Evolutionary conservation across 148 eudicot genomes (phyloP).

Genomic region (Rhododendron ovatum): DNA sequence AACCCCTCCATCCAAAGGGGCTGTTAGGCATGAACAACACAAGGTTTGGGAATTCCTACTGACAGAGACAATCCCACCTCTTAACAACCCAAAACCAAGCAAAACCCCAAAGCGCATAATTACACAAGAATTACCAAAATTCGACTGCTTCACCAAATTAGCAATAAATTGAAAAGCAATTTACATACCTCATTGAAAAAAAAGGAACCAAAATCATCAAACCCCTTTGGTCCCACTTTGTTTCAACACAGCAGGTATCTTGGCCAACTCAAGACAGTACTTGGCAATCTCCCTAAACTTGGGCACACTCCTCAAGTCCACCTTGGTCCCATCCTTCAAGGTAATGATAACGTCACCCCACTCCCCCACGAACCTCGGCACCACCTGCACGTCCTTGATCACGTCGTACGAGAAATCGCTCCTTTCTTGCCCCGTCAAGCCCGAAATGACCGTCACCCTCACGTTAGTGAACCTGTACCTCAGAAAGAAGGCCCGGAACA

Average conservation of each 20-base stretch:
- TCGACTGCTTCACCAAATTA: background rate
- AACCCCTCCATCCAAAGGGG: too few species aligned
- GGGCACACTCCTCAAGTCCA: conserved; percentile 91
- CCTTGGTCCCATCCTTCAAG: conserved; percentile 76
- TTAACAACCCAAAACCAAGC: background rate
- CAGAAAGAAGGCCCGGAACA: conserved; percentile 69
- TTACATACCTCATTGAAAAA: conserved; percentile 30
- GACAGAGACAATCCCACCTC: background rate
- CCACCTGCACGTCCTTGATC: conserved; percentile 82
- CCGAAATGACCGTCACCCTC: conserved; percentile 83
- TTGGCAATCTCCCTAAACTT: conserved; percentile 91
- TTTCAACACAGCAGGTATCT: conserved; percentile 31
- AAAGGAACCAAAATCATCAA: conserved; percentile 9
- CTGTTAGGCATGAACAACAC: background rate
- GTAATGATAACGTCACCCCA: conserved; percentile 95
- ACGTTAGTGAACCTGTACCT: conserved; percentile 76
- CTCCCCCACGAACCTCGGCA: conserved; percentile 90
- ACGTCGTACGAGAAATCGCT: conserved; percentile 81
- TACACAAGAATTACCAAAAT: background rate
- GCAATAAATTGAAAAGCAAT: background rate
- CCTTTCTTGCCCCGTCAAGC: conserved; percentile 75
- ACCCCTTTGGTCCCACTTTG: conserved; percentile 46
- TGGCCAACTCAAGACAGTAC: conserved; percentile 61
- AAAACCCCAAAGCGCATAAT: background rate
- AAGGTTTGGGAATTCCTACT: background rate